Conservation (phyloP, 1,139 yeast genomes). For the Nakaseomyces nivariensis region DNA sequence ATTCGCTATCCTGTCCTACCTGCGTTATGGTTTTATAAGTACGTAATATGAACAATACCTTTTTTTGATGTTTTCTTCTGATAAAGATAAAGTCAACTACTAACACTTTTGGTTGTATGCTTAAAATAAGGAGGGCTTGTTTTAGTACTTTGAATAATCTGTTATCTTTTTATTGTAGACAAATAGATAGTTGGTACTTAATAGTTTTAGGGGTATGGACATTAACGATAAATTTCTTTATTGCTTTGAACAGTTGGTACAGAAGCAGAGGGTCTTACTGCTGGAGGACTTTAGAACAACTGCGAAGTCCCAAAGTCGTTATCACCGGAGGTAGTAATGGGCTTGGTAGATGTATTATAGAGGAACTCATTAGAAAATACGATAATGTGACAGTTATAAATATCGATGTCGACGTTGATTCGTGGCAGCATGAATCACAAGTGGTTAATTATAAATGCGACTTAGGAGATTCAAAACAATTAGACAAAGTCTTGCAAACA, state of each 20-base stretch:
- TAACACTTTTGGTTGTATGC: neutral
- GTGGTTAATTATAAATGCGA: constrained; percentile 40
- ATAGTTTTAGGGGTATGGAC: constrained; percentile 9
- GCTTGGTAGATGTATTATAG: constrained; percentile 41
- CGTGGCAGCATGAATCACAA: constrained; percentile 20
- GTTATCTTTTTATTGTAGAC: neutral
- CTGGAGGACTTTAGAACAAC: constrained; percentile 7
- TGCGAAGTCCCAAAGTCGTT: constrained; percentile 7
- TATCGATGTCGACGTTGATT: constrained; percentile 37
- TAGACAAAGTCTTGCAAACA: constrained; percentile 27
- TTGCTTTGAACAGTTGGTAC: constrained; percentile 6
- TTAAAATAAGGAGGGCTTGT: too few relatives aligned
- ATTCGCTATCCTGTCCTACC: neutral
- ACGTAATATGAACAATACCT: neutral
- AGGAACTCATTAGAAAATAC: constrained; percentile 27
- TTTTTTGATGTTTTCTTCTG: too few relatives aligned
- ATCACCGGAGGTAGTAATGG: constrained; percentile 59
- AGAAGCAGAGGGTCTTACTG: constrained; percentile 7
- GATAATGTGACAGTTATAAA: constrained; percentile 35
- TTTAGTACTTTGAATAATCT: neutral
- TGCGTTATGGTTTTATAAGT: neutral
- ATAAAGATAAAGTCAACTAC: neutral
- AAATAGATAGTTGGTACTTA: neutral
- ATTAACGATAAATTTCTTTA: constrained; percentile 5
- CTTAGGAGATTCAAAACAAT: constrained; percentile 33